Evolutionary conservation across 83 land plant genomes (phyloP), one percentile per base, ranked within the genome.

Genomic region (Thuja plicata): DNA sequence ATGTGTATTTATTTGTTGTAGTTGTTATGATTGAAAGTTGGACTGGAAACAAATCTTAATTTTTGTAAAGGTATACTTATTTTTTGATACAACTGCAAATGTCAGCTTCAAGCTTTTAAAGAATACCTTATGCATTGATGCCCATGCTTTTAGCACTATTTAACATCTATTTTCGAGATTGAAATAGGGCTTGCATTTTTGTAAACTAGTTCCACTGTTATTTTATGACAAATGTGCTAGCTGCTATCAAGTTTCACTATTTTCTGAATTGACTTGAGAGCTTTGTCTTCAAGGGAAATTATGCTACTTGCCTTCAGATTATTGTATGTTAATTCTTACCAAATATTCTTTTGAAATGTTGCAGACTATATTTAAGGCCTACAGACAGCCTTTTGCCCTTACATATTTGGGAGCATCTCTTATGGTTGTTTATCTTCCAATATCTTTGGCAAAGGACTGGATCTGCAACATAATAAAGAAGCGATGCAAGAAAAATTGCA

Each of bases 331-430:
- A 30, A 48, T 48, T 12, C 45, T 43, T 43, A 43, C 45, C 45
- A 43, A 43, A 27, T 84, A 30, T 13, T 84, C 16, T n/a, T 27
- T 15, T 50, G 32, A 54, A 84, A 30, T 84, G 45, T 84, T 79
- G 87, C 99, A 98, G 99, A 93, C 88, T 46, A 98, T 98, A 73
- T 98, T 95, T 83, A 73, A 89, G 62, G 96, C 94, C 46, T 98
- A 98, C 92, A 94, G 93, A 84, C 99, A 98, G 76, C 99, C 99
- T 38, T 98, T 97, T 92, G 97, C 92, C 19, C 91, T 98, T 43
- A 95, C 99, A 0, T 98, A 96, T 89, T 91, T 98, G 82, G 99
- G 99, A 86, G 97, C 95, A 16, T 97, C 99, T 66, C 94, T 98
- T 88, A 96, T 98, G 99, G 98, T 94, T 52, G 91, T 98, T 81